These are phyloP conservation scores for Lumnitzera racemosa DNA, from an alignment of 345 rosid genomes.

Conservation along the genomic window DNA sequence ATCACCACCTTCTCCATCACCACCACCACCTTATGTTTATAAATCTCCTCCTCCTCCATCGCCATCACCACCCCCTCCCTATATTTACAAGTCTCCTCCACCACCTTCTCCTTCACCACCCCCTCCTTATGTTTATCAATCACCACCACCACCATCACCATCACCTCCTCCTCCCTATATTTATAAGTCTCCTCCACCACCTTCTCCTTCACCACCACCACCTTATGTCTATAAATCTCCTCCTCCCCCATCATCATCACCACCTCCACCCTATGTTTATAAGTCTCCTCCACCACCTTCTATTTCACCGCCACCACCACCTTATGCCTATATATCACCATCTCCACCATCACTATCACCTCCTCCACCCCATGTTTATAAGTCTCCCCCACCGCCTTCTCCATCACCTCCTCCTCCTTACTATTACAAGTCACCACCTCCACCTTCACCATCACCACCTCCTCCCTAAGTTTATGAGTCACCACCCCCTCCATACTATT, in stretches of 20 bases:
- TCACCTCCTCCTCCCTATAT: too few relatives aligned
- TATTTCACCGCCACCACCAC: too few relatives aligned
- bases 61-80: too few relatives aligned
- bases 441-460: slow-evolving; percentile 5
- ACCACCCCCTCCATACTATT: slow-evolving; percentile 3
- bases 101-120: too few relatives aligned
- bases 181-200: too few relatives aligned
- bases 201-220: background rate
- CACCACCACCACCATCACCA: too few relatives aligned
- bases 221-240: slow-evolving; percentile 9
- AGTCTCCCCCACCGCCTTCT: slow-evolving; percentile 3
- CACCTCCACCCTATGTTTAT: background rate
- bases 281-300: slow-evolving; percentile 8
- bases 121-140: too few relatives aligned
- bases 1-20: too few relatives aligned
- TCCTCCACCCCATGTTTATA: slow-evolving; percentile 8
- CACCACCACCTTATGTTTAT: too few relatives aligned
- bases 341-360: background rate
- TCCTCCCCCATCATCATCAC: slow-evolving; percentile 2
- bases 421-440: slow-evolving; percentile 5
- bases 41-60: too few relatives aligned
- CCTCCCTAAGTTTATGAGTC: slow-evolving; percentile 21
- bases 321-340: background rate
- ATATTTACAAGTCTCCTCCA: too few relatives aligned
- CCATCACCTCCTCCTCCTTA: slow-evolving; percentile 1